phyloP scores from a whole-genome alignment of 495 filamentous ascomycete genomes.

The Penicillium samsonianum region DNA sequence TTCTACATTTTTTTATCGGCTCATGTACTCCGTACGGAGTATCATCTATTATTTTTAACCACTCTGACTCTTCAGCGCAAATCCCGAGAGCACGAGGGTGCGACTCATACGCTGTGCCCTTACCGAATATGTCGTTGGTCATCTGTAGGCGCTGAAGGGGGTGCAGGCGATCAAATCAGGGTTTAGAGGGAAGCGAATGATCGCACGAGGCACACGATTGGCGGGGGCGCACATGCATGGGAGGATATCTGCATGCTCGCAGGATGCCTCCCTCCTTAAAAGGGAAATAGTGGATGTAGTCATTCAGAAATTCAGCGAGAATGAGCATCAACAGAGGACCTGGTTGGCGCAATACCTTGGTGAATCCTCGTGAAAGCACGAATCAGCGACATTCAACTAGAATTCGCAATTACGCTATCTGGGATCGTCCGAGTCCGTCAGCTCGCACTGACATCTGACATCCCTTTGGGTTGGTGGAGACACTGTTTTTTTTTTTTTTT shows the following conservation, averaged over 20 bases:
- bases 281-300: constrained; percentile 8
- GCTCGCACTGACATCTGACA: constrained; percentile 39
- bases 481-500: too few relatives aligned
- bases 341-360: constrained; percentile 18
- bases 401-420: constrained; percentile 23
- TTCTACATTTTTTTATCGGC: constrained; percentile 16
- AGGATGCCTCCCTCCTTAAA: constrained; percentile 10
- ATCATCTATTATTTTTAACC: constrained; percentile 12
- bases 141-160: constrained; percentile 16
- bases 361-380: constrained; percentile 12
- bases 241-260: constrained; percentile 15
- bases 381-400: constrained; percentile 16
- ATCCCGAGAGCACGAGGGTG: background rate
- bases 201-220: constrained; percentile 16
- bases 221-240: constrained; percentile 12
- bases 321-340: background rate
- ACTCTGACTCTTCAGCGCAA: background rate
- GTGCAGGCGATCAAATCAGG: constrained; percentile 15
- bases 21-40: background rate
- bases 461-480: constrained; percentile 19
- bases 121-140: constrained; percentile 15
- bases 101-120: constrained; percentile 13
- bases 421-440: constrained; percentile 20
- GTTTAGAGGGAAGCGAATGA: constrained; percentile 11
- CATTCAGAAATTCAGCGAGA: constrained; percentile 10